Evolutionary conservation across 352 stramenopile species (phyloP).

Genomic region (Pythium pyrilobum): DNA sequence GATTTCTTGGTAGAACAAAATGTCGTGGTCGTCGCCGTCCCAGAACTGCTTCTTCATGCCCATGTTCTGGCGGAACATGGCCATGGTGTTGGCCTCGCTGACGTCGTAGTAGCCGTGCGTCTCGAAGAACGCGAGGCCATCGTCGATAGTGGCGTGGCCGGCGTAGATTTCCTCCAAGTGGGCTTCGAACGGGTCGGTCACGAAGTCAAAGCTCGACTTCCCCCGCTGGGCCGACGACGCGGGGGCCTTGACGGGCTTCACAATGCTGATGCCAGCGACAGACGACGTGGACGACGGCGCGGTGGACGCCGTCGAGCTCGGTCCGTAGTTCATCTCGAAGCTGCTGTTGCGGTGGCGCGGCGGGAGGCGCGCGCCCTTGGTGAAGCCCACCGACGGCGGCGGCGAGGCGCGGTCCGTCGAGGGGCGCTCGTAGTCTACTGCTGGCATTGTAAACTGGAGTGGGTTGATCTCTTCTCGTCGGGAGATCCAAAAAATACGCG

Average conservation of each 20-base stretch:
- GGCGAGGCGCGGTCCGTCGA: neutral
- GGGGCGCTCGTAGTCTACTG: neutral
- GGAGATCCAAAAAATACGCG: too few relatives aligned
- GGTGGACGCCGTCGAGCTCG: neutral
- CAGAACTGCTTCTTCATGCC: constrained; percentile 61
- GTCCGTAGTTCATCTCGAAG: neutral
- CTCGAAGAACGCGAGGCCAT: constrained; percentile 74
- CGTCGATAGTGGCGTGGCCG: constrained; percentile 31
- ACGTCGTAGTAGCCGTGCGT: constrained; percentile 81
- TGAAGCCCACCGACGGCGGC: neutral
- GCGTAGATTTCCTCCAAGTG: constrained; percentile 65
- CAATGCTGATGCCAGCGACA: neutral
- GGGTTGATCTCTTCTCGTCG: too few relatives aligned
- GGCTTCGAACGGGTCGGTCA: constrained; percentile 45
- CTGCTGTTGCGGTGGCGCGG: constrained; percentile 11
- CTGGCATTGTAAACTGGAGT: neutral
- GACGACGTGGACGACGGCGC: neutral
- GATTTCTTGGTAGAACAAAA: constrained; percentile 17
- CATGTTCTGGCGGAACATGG: constrained; percentile 76
- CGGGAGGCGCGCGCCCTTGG: constrained; percentile 2
- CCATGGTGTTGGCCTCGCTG: constrained; percentile 73
- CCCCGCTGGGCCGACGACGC: neutral
- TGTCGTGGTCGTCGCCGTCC: constrained; percentile 30
- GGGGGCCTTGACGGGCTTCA: constrained; percentile 6
- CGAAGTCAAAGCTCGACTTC: constrained; percentile 1